Base-by-base conservation (phyloP, 225 moss, liverwort and hornwort genomes). In the Asterella californica region DNA sequence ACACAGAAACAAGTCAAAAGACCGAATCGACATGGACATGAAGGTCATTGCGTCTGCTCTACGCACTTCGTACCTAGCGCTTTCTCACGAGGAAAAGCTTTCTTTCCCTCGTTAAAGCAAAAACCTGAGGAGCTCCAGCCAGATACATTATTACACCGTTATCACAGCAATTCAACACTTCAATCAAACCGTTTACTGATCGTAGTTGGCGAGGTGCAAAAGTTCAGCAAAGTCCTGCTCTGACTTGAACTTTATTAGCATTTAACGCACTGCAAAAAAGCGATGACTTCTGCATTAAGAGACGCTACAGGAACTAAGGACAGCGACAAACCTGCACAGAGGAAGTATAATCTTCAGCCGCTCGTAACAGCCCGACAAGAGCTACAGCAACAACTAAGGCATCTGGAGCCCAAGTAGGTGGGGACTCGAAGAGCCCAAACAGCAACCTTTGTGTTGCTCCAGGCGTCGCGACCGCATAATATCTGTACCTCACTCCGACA, bases 391-490 rank as follows among this genome's bases (percentile, higher is more conserved):
- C 80, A 78, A 83, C 86, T 46, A 84, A 57, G 57, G 86, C 88
- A 78, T 88, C 81, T 71, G 83, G 81, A 30, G 79, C 61, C 82
- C 82, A 81, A 46, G 75, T 49, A 55, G 80, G 80, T 65, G 86
- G 88, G 32, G 84, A 19, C 63, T 88, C 86, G 24, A 88, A 76
- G 63, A 88, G 84, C 37, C 86, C 86, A 52, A 86, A 57, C 49
- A 88, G 82, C 61, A 88, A 36, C 50, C 84, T 79, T 59, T 80
- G 74, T 46, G 88, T 84, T 68, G 88, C 86, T 80, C 86, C 84
- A 62, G 86, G 86, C 70, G 88, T 86, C 65, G 88, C 86, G 63
- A 83, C 83, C 32, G 86, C 82, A 68, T 88, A 88, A 64, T 88
- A 88, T 78, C 88, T 88, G 76, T 38, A 72, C 72, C 70, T 66